phyloP scores from a whole-genome alignment of 2,329 filamentous ascomycete genomes.

The Aspergillus pseudoviridinutans region DNA sequence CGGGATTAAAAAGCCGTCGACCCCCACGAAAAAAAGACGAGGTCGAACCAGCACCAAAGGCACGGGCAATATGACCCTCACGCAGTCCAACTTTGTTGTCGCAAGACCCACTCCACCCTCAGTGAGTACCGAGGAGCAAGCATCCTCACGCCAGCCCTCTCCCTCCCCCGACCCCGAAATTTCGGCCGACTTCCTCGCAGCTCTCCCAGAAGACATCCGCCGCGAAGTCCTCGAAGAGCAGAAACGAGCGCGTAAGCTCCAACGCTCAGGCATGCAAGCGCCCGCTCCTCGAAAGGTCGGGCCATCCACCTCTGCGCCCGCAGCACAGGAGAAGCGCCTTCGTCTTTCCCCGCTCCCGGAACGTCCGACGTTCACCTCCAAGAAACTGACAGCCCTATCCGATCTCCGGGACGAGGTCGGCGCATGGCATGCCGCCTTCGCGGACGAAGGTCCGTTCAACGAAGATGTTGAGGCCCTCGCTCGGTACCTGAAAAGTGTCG shows the following conservation, averaged over 20 bases:
- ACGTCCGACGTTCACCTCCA: conserved; percentile 60
- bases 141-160: conserved; percentile 20
- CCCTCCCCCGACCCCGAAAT: conserved; percentile 38
- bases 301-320: conserved; percentile 12
- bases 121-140: conserved; percentile 11
- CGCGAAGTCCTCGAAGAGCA: conserved; percentile 75
- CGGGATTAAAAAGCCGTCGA: conserved; percentile 45
- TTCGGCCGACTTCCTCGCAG: conserved; percentile 71
- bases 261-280: conserved; percentile 50
- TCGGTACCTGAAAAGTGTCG: conserved; percentile 67
- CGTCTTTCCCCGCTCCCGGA: conserved; percentile 47
- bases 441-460: conserved; percentile 68
- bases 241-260: conserved; percentile 56
- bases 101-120: conserved; percentile 16
- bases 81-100: conserved; percentile 70
- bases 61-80: conserved; percentile 57
- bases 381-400: conserved; percentile 50
- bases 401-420: conserved; percentile 72
- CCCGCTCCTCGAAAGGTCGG: conserved; percentile 22
- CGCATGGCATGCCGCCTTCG: conserved; percentile 72
- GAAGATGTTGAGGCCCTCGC: conserved; percentile 73
- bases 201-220: conserved; percentile 76
- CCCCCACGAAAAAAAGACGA: conserved; percentile 65
- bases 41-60: conserved; percentile 50
- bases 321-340: conserved; percentile 23